Conservation (phyloP, 495 filamentous ascomycete species). For the Penicillium paradoxum region DNA sequence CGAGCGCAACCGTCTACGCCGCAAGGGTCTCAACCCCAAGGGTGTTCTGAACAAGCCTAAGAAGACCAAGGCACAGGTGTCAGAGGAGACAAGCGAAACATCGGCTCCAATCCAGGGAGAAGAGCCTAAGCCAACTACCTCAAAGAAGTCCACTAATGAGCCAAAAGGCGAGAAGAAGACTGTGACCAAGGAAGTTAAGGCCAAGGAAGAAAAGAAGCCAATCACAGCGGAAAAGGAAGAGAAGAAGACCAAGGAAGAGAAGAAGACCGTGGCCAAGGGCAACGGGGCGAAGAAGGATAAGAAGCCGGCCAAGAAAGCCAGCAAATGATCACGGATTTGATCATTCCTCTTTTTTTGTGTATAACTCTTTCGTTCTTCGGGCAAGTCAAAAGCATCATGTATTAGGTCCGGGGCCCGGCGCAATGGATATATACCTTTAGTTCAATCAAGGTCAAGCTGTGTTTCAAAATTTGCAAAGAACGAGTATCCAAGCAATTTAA, state of each 20-base stretch:
- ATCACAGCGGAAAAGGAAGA: slow-evolving; percentile 6
- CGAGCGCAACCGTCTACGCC: slow-evolving; percentile 51
- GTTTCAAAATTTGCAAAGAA: slow-evolving; percentile 4
- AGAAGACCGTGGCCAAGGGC: slow-evolving; percentile 6
- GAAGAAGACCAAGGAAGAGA: no score
- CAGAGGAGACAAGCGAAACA: slow-evolving; percentile 7
- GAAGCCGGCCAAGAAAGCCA: slow-evolving; percentile 35
- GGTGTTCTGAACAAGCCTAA: slow-evolving; percentile 45
- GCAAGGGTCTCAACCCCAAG: slow-evolving; percentile 64
- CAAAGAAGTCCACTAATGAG: slow-evolving; percentile 15
- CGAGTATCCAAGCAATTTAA: background rate
- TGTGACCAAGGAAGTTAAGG: slow-evolving; percentile 13
- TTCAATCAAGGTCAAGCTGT: slow-evolving; percentile 12
- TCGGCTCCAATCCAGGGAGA: slow-evolving; percentile 3
- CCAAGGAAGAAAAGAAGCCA: slow-evolving; percentile 16
- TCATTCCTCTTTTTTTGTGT: slow-evolving; percentile 19
- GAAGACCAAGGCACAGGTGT: slow-evolving; percentile 20
- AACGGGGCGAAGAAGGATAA: slow-evolving; percentile 23
- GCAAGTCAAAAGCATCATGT: slow-evolving; percentile 30
- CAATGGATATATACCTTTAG: slow-evolving; percentile 27
- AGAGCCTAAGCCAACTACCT: slow-evolving; percentile 6
- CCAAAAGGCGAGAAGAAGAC: slow-evolving; percentile 17
- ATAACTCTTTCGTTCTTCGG: slow-evolving; percentile 15
- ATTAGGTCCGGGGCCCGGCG: slow-evolving; percentile 28
- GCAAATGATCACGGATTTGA: slow-evolving; percentile 30